Evolutionary conservation across 305 asterid species (phyloP), one percentile per base, ranked within the genome.

Genomic region (Fraxinus paxiana): DNA sequence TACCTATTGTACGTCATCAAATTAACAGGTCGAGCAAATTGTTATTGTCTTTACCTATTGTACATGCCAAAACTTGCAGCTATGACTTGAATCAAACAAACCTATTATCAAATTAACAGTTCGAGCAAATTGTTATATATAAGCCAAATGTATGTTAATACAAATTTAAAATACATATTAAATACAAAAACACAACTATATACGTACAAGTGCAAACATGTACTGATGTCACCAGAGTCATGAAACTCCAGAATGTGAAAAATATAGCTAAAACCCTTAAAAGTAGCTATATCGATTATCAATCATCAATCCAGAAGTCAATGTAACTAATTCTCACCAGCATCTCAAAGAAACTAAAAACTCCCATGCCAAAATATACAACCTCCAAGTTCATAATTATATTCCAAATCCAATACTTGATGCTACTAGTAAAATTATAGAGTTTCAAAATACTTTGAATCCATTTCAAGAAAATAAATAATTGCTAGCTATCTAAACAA

Each of bases 11-110:
- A 12, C 4, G 17, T 43, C 54, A 43, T 43, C 54, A 43, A 43
- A 43, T 43, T 43, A 43, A 43, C 54, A 43, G 54, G 10, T 43
- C 54, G 61, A 56, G 61, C 22, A 51, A n/a, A 51, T n/a, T n/a
- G 24, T 54, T 54, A 54, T n/a, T 77, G 71, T 77, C 33, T 67
- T 43, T 75, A 80, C 67, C 41, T 65, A 56, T 75, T 67, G 48
- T 69, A 18, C 67, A 20, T 56, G 69, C 54, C 81, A 82, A 54
- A 70, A 0, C 26, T 22, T n/a, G 54, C 15, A 35, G 75, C 43
- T 70, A 77, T 30, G 13, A 71, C 20, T 24, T 37, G 26, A 67
- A 63, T 72, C 65, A 26, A 74, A 28, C 22, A 61, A 22, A 75
- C 20, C 20, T 22, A 61, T 56, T 56, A 56, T 6, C 67, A 56